phyloP scores from a whole-genome alignment of 192 early-diverging fungal genomes.

The Backusella tuberculispora region DNA sequence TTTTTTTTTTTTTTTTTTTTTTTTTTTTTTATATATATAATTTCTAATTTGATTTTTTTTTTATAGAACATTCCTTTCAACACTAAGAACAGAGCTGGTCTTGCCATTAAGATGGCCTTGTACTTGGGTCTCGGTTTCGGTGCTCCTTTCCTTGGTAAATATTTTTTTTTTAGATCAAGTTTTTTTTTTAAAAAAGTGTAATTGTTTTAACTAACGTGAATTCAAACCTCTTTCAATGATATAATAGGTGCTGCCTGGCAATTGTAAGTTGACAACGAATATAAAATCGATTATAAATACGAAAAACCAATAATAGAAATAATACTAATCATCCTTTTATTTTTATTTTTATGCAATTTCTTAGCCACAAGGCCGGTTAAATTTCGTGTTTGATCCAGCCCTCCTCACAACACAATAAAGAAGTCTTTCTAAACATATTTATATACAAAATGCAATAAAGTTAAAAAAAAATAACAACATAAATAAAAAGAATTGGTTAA shows the following conservation, averaged over 20 bases:
- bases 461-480: neutral
- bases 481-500: neutral
- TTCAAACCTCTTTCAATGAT: neutral
- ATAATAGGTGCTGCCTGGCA: slow-evolving; percentile 40
- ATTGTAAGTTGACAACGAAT: slow-evolving; percentile 39
- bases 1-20: neutral
- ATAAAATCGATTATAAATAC: neutral
- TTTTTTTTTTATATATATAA: neutral
- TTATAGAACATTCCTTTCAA: slow-evolving; percentile 62
- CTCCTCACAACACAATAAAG: neutral
- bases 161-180: neutral
- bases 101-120: slow-evolving; percentile 54
- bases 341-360: slow-evolving; percentile 18
- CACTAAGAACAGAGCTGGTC: slow-evolving; percentile 60
- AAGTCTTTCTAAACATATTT: neutral
- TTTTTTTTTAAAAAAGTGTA: neutral
- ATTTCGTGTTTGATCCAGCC: slow-evolving; percentile 10
- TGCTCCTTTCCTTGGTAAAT: slow-evolving; percentile 58
- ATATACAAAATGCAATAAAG: neutral
- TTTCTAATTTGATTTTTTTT: neutral
- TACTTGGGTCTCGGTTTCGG: slow-evolving; percentile 59
- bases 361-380: slow-evolving; percentile 44
- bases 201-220: neutral
- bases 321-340: too few relatives aligned
- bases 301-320: too few relatives aligned